Evolutionary conservation across 208 protist genomes (phyloP).

Genomic region (Wallacemonas sp.): DNA sequence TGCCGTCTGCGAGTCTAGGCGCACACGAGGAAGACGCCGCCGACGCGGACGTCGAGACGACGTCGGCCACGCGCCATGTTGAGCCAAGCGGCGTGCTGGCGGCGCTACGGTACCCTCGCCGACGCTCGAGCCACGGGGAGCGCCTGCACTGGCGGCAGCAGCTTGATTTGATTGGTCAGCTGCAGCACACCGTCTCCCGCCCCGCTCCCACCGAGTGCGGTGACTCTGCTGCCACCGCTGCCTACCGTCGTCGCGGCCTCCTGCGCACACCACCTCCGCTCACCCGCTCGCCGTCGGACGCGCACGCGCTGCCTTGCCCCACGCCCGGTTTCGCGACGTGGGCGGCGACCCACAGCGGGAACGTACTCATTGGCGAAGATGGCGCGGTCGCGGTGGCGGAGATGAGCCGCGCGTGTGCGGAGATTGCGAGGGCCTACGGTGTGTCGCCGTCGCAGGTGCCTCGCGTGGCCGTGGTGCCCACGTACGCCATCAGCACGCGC

Average conservation of each 20-base stretch:
- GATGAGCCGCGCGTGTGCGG: slow-evolving; percentile 31
- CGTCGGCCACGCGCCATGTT: too few species aligned
- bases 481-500: slow-evolving; percentile 51
- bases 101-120: too few species aligned
- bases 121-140: too few species aligned
- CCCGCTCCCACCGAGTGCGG: too few species aligned
- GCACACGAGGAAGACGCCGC: too few species aligned
- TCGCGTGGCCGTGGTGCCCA: slow-evolving; percentile 42
- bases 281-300: not conserved
- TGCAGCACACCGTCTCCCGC: not conserved
- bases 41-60: too few species aligned
- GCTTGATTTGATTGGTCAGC: not conserved
- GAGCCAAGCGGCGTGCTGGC: too few species aligned
- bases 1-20: too few species aligned
- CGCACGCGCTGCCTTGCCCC: not conserved
- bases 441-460: slow-evolving; percentile 9
- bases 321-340: slow-evolving; percentile 28
- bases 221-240: not conserved
- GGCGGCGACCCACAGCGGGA: slow-evolving; percentile 57
- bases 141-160: not conserved
- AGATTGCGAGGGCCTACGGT: slow-evolving; percentile 35
- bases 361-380: slow-evolving; percentile 55
- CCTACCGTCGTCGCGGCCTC: not conserved
- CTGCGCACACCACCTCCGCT: not conserved
- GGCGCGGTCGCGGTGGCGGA: slow-evolving; percentile 53